Evolutionary conservation across 441 rosid species (phyloP).

Genomic region (Populus hybrid): DNA sequence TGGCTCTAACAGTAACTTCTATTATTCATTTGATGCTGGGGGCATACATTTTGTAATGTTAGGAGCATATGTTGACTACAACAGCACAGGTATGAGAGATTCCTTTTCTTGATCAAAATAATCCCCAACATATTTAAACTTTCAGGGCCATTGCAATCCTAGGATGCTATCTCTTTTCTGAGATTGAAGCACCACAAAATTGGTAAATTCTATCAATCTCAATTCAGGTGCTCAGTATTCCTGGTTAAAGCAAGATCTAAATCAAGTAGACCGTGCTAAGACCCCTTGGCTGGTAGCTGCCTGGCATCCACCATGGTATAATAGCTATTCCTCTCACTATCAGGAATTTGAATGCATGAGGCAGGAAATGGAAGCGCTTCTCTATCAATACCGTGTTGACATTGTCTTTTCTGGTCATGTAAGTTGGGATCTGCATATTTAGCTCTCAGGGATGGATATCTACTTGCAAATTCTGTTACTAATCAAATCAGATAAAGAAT

Average conservation of each 20-base stretch:
- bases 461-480: background rate
- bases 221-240: constrained; percentile 31
- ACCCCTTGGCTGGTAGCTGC: constrained; percentile 82
- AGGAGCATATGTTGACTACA: constrained; percentile 52
- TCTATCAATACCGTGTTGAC: constrained; percentile 60
- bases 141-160: background rate
- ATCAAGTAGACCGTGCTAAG: constrained; percentile 35
- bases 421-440: constrained; percentile 22
- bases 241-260: constrained; percentile 45
- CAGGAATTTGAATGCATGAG: constrained; percentile 95
- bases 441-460: background rate
- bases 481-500: background rate
- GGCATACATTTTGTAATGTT: constrained; percentile 88
- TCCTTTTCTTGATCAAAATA: background rate
- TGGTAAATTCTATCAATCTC: constrained; percentile 8
- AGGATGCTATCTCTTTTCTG: constrained; percentile 1
- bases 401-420: constrained; percentile 74
- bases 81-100: constrained; percentile 44
- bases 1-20: constrained; percentile 57
- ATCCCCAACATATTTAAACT: background rate
- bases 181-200: background rate
- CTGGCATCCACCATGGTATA: constrained; percentile 84
- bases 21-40: constrained; percentile 84
- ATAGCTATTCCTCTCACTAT: constrained; percentile 48
- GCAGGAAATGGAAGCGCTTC: constrained; percentile 76